Percentiles rank a stretch among this genome's conserved stretches.
Conservation (phyloP, 495 filamentous ascomycete genomes). For the Chaetomium tenue region DNA sequence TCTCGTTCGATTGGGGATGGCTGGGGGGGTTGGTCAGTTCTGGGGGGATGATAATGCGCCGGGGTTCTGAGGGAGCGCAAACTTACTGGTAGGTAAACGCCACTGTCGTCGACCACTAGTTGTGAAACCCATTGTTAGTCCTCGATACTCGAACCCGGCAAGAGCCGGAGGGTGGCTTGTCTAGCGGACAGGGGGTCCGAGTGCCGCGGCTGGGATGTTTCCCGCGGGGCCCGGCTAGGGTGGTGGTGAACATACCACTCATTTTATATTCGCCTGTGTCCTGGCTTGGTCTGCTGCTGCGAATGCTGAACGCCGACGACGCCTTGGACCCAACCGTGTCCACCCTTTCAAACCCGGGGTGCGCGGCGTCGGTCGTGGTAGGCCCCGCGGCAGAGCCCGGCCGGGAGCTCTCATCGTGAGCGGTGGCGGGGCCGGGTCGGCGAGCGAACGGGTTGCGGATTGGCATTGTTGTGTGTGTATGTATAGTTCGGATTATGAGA, state of each 20-base stretch:
- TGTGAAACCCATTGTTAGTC: constrained; percentile 36
- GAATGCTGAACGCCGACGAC: constrained; percentile 62
- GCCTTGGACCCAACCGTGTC: constrained; percentile 56
- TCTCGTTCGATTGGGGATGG: constrained; percentile 88
- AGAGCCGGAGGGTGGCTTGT: not conserved
- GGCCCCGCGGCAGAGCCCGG: constrained; percentile 38
- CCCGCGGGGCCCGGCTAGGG: constrained; percentile 5
- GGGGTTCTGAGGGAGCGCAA: not conserved
- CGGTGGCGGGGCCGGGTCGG: constrained; percentile 49
- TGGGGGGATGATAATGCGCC: not conserved
- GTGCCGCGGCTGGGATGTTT: not conserved
- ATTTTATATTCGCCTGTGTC: constrained; percentile 77
- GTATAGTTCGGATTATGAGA: not conserved
- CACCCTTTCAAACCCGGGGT: constrained; percentile 53
- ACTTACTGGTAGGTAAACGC: constrained; percentile 89
- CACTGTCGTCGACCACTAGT: constrained; percentile 97
- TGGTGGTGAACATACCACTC: constrained; percentile 58
- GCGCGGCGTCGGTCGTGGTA: constrained; percentile 26
- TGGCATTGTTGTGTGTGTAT: constrained; percentile 53
- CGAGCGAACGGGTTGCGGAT: constrained; percentile 73
- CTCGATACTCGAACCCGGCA: not conserved
- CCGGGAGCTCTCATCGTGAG: constrained; percentile 55
- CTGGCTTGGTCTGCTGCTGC: constrained; percentile 51
- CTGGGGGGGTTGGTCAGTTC: constrained; percentile 42
- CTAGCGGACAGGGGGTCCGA: constrained; percentile 2